Percentiles rank a stretch among this genome's conserved stretches.
phyloP scores from a whole-genome alignment of 768 basidiomycete genomes.

The Boletus edulis region DNA sequence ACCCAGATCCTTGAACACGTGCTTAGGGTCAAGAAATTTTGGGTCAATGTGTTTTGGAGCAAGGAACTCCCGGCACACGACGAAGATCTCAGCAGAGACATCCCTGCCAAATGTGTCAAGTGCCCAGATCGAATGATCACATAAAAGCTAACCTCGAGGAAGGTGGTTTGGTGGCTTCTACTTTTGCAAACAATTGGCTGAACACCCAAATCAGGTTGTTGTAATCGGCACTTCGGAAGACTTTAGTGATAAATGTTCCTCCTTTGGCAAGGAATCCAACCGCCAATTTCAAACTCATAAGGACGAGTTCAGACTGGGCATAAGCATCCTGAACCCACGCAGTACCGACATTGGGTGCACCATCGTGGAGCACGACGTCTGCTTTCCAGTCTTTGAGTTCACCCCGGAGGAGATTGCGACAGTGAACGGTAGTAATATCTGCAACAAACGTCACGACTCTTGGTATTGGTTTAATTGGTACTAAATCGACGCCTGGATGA shows the following conservation, averaged over 20 bases:
- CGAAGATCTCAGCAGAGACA: slow-evolving; percentile 99
- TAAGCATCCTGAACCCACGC: slow-evolving; percentile 99
- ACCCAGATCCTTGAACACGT: slow-evolving; percentile 93
- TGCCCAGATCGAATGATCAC: neutral
- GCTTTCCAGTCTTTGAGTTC: slow-evolving; percentile 99
- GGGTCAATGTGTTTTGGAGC: slow-evolving; percentile 96
- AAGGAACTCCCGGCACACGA: slow-evolving; percentile 92
- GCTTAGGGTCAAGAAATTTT: slow-evolving; percentile 95
- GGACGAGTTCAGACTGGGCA: slow-evolving; percentile 92
- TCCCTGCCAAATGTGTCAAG: slow-evolving; percentile 51
- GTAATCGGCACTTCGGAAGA: slow-evolving; percentile 97
- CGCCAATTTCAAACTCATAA: slow-evolving; percentile 93
- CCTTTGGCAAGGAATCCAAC: slow-evolving; percentile 93
- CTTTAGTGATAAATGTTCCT: slow-evolving; percentile 96
- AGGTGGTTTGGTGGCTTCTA: slow-evolving; percentile 98
- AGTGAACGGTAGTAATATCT: slow-evolving; percentile 92
- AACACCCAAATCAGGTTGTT: slow-evolving; percentile 99
- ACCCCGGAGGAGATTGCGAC: slow-evolving; percentile 78
- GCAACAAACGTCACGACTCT: slow-evolving; percentile 87
- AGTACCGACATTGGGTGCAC: slow-evolving; percentile 98
- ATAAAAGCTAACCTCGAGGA: slow-evolving; percentile 74
- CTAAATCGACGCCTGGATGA: slow-evolving; percentile 83
- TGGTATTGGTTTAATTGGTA: slow-evolving; percentile 94
- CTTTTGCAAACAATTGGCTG: slow-evolving; percentile 90
- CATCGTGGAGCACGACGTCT: slow-evolving; percentile 96